A percentile compares a stretch with the other conserved stretches of the same genome.
Evolutionary conservation across 2,329 filamentous ascomycete species (phyloP).

Genomic region (Ambrosiella xylebori): DNA sequence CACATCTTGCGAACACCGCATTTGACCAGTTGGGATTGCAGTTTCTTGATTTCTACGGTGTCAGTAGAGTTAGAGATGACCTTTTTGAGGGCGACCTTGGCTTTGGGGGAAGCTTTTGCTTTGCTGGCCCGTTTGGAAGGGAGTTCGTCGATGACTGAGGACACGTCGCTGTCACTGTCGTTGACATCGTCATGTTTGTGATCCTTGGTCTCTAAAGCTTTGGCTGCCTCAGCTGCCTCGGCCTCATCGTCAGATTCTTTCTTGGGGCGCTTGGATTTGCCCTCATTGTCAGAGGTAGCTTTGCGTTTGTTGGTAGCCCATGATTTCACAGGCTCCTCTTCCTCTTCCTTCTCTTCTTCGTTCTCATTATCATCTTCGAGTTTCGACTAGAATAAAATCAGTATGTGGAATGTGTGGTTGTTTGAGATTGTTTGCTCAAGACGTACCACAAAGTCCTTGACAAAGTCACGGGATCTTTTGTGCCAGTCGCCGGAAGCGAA

Average conservation of each 20-base stretch:
- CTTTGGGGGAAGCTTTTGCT: constrained; percentile 15
- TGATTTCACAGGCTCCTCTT: neutral
- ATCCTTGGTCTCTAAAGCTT: constrained; percentile 4
- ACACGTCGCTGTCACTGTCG: constrained; percentile 36
- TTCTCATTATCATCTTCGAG: neutral
- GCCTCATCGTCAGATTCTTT: constrained; percentile 7
- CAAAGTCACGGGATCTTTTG: constrained; percentile 37
- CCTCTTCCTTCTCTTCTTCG: constrained; percentile 7
- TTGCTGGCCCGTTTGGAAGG: constrained; percentile 22
- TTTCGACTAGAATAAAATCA: constrained; percentile 3
- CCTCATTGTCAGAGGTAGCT: constrained; percentile 17
- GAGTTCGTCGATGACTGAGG: constrained; percentile 59
- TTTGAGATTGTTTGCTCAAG: neutral
- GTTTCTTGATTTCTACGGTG: constrained; percentile 66
- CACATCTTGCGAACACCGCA: constrained; percentile 89
- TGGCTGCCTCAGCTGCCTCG: constrained; percentile 4
- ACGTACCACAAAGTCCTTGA: constrained; percentile 37
- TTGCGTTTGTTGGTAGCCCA: constrained; percentile 18
- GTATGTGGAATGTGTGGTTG: neutral
- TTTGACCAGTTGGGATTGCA: constrained; percentile 74
- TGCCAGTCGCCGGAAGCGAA: constrained; percentile 37
- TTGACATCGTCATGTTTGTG: constrained; percentile 9
- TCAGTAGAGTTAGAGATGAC: constrained; percentile 31
- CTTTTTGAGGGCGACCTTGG: constrained; percentile 24
- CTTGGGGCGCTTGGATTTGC: constrained; percentile 13